Conservation (phyloP, 108 stramenopile genomes). For the Cyclostephanos invisitatus region DNA sequence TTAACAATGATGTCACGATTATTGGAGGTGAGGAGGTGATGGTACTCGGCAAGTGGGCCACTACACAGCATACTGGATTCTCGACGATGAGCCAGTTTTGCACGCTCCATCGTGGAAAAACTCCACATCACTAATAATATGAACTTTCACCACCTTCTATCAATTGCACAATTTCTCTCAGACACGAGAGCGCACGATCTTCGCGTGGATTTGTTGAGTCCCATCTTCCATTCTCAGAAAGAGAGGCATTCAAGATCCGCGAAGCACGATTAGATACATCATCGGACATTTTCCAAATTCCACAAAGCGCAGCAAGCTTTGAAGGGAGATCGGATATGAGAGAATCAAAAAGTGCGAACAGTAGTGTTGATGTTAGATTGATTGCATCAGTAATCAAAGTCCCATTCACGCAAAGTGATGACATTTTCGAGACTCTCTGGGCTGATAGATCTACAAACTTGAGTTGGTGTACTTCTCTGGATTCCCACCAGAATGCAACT, state of each 20-base stretch:
- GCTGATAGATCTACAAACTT: slow-evolving; percentile 8
- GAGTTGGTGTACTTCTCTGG: slow-evolving; percentile 15
- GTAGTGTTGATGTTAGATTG: slow-evolving; percentile 8
- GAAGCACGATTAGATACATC: slow-evolving; percentile 32
- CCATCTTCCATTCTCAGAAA: neutral
- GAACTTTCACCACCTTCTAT: slow-evolving; percentile 20
- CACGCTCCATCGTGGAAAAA: too few relatives aligned
- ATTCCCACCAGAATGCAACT: slow-evolving; percentile 42
- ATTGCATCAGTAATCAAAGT: slow-evolving; percentile 27
- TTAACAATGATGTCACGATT: neutral
- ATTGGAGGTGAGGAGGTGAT: neutral
- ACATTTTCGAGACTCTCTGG: slow-evolving; percentile 22
- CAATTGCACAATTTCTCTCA: slow-evolving; percentile 16
- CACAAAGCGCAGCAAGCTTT: slow-evolving; percentile 34
- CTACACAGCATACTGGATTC: neutral
- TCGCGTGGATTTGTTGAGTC: neutral
- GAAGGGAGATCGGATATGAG: slow-evolving; percentile 29
- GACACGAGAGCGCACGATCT: slow-evolving; percentile 7
- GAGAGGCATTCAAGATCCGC: slow-evolving; percentile 23
- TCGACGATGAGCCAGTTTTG: too few relatives aligned
- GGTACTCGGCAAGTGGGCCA: neutral
- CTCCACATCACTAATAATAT: slow-evolving; percentile 1
- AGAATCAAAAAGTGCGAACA: slow-evolving; percentile 14
- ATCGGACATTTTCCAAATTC: slow-evolving; percentile 35
- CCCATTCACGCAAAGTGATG: slow-evolving; percentile 30